Percentiles rank a stretch among this genome's conserved stretches.
These are phyloP conservation scores for Hirschioporus abietinus DNA, from an alignment of 768 basidiomycete genomes.

Conservation along the genomic window DNA sequence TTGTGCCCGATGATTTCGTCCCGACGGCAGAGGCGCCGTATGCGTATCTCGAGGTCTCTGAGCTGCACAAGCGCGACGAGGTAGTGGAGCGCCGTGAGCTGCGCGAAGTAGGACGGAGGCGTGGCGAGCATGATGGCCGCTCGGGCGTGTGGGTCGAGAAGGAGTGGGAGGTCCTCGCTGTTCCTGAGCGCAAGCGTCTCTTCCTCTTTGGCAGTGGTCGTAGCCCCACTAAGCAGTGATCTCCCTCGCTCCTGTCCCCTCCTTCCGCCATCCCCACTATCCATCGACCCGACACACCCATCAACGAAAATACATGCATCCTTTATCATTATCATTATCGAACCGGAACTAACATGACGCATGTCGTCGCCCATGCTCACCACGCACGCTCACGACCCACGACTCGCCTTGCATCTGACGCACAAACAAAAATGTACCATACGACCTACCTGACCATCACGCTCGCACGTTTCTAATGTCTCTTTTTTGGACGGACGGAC, in stretches of 20 bases:
- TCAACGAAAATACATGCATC: neutral
- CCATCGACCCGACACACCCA: too few species aligned
- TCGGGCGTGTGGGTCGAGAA: conserved; percentile 45
- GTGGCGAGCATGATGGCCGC: conserved; percentile 44
- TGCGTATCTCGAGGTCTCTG: neutral
- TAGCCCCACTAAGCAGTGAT: neutral
- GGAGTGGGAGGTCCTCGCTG: conserved; percentile 50
- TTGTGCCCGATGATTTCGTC: neutral
- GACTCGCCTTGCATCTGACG: neutral
- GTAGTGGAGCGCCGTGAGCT: conserved; percentile 48
- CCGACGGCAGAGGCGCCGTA: neutral
- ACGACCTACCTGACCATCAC: neutral
- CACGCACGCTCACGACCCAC: too few species aligned
- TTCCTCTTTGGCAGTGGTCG: conserved; percentile 47
- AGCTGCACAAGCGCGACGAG: conserved; percentile 37
- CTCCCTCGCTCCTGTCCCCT: too few species aligned
- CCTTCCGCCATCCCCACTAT: too few species aligned
- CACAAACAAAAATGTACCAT: neutral
- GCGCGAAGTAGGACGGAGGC: conserved; percentile 43
- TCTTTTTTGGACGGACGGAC: neutral
- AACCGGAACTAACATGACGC: neutral
- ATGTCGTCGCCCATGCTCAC: too few species aligned
- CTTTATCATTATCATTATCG: neutral
- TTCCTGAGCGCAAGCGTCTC: conserved; percentile 53
- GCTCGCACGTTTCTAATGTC: neutral